Base-by-base conservation (phyloP, 108 stramenopile genomes). In the Cylindrotheca closterium region DNA sequence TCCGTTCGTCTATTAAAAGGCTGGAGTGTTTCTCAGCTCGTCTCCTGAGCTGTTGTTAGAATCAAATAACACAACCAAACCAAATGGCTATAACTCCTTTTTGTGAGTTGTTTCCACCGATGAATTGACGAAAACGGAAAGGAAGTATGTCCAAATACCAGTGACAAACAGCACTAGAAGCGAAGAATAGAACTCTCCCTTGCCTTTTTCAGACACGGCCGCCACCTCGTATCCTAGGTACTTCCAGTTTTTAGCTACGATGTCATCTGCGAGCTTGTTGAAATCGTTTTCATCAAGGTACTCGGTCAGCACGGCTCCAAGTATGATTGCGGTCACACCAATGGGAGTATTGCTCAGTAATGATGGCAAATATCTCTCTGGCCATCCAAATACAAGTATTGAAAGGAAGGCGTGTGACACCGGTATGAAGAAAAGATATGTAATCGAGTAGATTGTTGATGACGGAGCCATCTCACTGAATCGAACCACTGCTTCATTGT, bases 361-460 rank as follows among this genome's bases (percentile, higher is more conserved):
- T 23, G 84, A 85, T 4, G 63, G 66, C 1, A 89, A n/a, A 63
- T 94, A 94, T 31, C 79, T 55, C 30, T 86, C 80, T 0, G 93
- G 93, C 93, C 93, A 94, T 17, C 93, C 93, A 73, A 94, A 89
- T 27, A 94, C 93, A 25, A 89, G 56, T 8, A 89, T 32, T 7
- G 76, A 86, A 28, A 70, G 61, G n/a, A 91, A 17, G 1, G 79
- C 71, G 59, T 94, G 93, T 26, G 77, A 69, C 24, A 91, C 58
- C 15, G 93, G 93, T 51, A 94, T 91, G 63, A 86, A 94, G 8
- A 85, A 30, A 30, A 79, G 67, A 64, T 91, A 91, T 22, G 88
- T 80, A 18, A 83, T 47, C 0, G 83, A 68, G 63, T 94, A 94
- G 42, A 94, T 88, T 63, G 80, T 87, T n/a, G 83, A 83, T 28